phyloP scores from a whole-genome alignment of 2,329 filamentous ascomycete genomes.

The Hypoxylon sp. region DNA sequence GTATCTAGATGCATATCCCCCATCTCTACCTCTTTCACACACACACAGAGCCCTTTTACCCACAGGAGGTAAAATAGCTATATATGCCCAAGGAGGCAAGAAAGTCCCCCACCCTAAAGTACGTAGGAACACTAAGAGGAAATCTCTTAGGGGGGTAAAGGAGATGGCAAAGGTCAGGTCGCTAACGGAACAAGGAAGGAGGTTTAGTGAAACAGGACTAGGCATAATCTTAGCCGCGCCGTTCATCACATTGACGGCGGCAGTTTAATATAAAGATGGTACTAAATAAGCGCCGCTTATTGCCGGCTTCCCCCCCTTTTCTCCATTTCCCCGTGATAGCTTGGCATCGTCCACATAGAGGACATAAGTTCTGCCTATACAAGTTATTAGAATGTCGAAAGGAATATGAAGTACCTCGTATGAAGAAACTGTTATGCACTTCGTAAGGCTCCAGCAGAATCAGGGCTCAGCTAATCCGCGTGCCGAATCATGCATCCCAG shows the following conservation, averaged over 20 bases:
- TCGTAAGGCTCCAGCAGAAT: too few species aligned
- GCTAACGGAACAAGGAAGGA: neutral
- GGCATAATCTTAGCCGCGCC: neutral
- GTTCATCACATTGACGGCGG: neutral
- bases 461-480: too few species aligned
- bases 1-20: neutral
- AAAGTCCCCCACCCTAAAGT: constrained; percentile 1
- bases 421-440: too few species aligned
- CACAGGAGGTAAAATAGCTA: neutral
- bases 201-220: constrained; percentile 3
- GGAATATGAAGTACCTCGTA: too few species aligned
- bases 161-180: constrained; percentile 1
- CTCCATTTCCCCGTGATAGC: neutral
- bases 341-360: neutral
- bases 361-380: neutral
- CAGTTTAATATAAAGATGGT: neutral
- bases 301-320: neutral
- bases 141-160: constrained; percentile 9
- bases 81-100: neutral
- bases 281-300: neutral
- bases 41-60: too few species aligned
- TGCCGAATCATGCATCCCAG: too few species aligned
- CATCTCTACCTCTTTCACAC: neutral
- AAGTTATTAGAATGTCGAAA: too few species aligned
- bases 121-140: neutral